Conservation (phyloP, 2,329 filamentous ascomycete species). For the Emergomyces pasteurianus region DNA sequence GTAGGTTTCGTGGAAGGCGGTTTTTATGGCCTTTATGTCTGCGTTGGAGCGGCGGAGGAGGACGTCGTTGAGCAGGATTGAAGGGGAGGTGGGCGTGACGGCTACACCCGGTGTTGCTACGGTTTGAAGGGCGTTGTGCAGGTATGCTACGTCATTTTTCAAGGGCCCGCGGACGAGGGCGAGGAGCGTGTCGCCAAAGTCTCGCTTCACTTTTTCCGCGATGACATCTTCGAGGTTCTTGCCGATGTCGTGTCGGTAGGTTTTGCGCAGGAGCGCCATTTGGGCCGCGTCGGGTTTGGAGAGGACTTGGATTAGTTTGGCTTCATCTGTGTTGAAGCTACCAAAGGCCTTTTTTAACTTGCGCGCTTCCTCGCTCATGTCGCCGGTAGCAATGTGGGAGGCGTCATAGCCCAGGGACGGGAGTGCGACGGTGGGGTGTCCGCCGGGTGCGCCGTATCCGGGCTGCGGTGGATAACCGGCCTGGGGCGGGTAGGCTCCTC, state of each 20-base stretch:
- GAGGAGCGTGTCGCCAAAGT: neutral
- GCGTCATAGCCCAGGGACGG: slow-evolving; percentile 57
- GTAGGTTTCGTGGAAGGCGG: slow-evolving; percentile 54
- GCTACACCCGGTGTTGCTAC: neutral
- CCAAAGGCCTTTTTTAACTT: slow-evolving; percentile 76
- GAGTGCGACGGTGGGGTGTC: slow-evolving; percentile 28
- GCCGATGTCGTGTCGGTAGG: slow-evolving; percentile 53
- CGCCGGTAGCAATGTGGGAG: slow-evolving; percentile 27
- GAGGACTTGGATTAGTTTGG: slow-evolving; percentile 57
- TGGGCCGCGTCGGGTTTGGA: slow-evolving; percentile 66
- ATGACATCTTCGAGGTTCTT: slow-evolving; percentile 27
- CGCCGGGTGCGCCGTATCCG: slow-evolving; percentile 18
- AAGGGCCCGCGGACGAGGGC: slow-evolving; percentile 48
- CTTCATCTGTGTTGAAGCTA: slow-evolving; percentile 83
- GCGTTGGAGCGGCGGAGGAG: slow-evolving; percentile 65
- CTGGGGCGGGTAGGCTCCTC: slow-evolving; percentile 8
- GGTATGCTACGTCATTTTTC: slow-evolving; percentile 51
- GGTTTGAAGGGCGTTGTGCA: neutral
- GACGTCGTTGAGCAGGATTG: slow-evolving; percentile 64
- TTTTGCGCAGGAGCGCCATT: slow-evolving; percentile 53
- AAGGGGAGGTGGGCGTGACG: slow-evolving; percentile 46
- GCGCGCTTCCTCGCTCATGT: slow-evolving; percentile 58
- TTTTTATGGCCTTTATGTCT: slow-evolving; percentile 68
- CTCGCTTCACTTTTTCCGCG: neutral
- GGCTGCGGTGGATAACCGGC: slow-evolving; percentile 22